phyloP scores from a whole-genome alignment of 2,329 filamentous ascomycete genomes.

The Emergomyces orientalis region DNA sequence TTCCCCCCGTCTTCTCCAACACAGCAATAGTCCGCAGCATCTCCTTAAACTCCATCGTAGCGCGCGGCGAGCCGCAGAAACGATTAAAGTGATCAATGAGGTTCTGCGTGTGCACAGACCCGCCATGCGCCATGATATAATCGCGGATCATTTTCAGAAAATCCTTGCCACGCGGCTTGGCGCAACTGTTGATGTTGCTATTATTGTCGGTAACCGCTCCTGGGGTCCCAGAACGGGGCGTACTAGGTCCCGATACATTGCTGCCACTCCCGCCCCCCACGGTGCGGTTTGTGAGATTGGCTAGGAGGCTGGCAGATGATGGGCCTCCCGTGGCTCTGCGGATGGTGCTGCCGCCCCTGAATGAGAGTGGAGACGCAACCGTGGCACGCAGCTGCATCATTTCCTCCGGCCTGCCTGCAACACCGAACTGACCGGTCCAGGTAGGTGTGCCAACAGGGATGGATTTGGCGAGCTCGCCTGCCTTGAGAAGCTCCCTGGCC shows the following conservation, averaged over 20 bases:
- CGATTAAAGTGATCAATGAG: constrained; percentile 84
- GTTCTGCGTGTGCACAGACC: constrained; percentile 70
- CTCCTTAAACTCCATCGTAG: constrained; percentile 70
- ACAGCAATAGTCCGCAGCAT: constrained; percentile 68
- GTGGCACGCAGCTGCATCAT: background rate
- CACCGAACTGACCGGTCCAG: constrained; percentile 81
- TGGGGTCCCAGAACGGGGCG: constrained; percentile 31
- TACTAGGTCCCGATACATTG: constrained; percentile 34
- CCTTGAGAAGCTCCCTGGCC: constrained; percentile 62
- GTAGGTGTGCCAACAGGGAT: constrained; percentile 79
- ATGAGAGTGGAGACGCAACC: constrained; percentile 5
- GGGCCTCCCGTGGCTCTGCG: constrained; percentile 30
- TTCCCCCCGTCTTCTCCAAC: constrained; percentile 48
- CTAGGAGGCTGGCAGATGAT: constrained; percentile 33
- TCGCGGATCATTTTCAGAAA: constrained; percentile 65
- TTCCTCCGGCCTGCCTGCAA: constrained; percentile 58
- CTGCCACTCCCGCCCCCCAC: constrained; percentile 16
- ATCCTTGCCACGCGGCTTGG: constrained; percentile 45
- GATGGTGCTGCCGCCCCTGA: constrained; percentile 27
- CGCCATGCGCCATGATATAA: constrained; percentile 69
- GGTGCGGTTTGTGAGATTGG: constrained; percentile 29
- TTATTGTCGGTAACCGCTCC: constrained; percentile 18
- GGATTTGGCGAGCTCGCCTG: constrained; percentile 60
- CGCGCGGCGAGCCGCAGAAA: constrained; percentile 59
- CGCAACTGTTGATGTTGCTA: background rate